Base-by-base conservation (phyloP, 2,329 filamentous ascomycete species). In the Calonectria pseudoreteaudii region DNA sequence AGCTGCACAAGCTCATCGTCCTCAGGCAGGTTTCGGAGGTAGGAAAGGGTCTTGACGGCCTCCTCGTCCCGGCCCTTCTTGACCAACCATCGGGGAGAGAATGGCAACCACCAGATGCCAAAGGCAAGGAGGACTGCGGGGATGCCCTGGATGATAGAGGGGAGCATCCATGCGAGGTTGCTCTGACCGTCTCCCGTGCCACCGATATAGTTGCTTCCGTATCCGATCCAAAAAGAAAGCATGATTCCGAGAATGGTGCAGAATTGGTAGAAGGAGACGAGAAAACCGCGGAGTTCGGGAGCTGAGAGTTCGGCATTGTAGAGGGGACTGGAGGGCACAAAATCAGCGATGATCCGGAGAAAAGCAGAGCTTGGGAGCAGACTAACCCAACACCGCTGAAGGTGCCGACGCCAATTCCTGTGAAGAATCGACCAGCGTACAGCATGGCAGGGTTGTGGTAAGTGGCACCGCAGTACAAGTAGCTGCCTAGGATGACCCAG, bases 91-190 rank as follows among this genome's bases (percentile, higher is more conserved):
- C 94, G 88, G 0, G 94, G 94, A 0, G 91, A 94, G 83, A 94
- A 95, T 0, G 94, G 94, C 92, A 96, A 94, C 84, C 94, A 95
- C 66, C 94, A 83, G 88, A 95, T 95, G 44, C 94, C 94, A 10
- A 90, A 81, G 31, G 92, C 91, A 0, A 96, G 89, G 6, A 94
- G 70, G 3, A 78, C 78, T 5, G 86, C 86, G 0, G 86, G 83
- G 1, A 88, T 82, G 0, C 86, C 83, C 75, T 88, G 87, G 16
- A 88, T 84, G 26, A 86, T 85, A 1, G 87, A 86, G 0, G 87
- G 87, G 0, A 91, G 78, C 78, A 86, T 78, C 86, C 85, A 85
- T 2, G 83, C 80, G 72, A 88, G 74, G 80, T 88, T 79, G 71
- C 85, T 82, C 78, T 88, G 80, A 70, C 82, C 71, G 76, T 85